Evolutionary conservation across 192 early-diverging fungal species (phyloP).

Genomic region (Coemansia umbellata): DNA sequence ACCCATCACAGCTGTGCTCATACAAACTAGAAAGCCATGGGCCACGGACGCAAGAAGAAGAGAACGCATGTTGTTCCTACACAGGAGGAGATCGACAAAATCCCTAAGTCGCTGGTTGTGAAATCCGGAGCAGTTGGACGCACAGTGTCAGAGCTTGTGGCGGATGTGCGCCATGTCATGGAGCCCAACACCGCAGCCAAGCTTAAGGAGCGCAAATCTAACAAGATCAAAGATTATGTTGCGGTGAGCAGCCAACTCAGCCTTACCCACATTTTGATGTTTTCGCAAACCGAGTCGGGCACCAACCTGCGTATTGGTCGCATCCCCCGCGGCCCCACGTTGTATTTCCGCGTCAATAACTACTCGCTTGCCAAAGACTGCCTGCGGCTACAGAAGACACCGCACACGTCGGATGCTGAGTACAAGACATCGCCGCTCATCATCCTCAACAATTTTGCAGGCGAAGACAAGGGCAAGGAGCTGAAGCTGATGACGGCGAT

Average conservation of each 20-base stretch:
- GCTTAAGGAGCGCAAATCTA: constrained; percentile 84
- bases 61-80: constrained; percentile 50
- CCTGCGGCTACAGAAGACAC: constrained; percentile 66
- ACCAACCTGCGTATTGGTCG: constrained; percentile 83
- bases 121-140: constrained; percentile 79
- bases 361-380: constrained; percentile 87
- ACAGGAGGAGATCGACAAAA: constrained; percentile 51
- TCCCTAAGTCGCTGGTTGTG: constrained; percentile 89
- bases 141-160: constrained; percentile 73
- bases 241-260: constrained; percentile 77
- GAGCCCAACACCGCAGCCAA: constrained; percentile 92
- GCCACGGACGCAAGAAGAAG: constrained; percentile 43
- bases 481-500: constrained; percentile 90
- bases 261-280: constrained; percentile 85
- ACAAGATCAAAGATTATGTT: constrained; percentile 92
- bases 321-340: constrained; percentile 89
- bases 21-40: constrained; percentile 29
- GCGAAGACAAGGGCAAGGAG: constrained; percentile 33
- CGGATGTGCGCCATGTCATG: constrained; percentile 82
- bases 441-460: constrained; percentile 52
- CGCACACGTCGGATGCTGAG: constrained; percentile 72
- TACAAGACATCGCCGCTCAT: constrained; percentile 77
- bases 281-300: constrained; percentile 77
- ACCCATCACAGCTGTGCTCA: background rate
- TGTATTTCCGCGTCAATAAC: constrained; percentile 76